Percentiles rank a stretch among this genome's conserved stretches.
These are phyloP conservation scores for Zizania palustris DNA, from an alignment of 202 grass and related monocot genomes.

Conservation along the genomic window DNA sequence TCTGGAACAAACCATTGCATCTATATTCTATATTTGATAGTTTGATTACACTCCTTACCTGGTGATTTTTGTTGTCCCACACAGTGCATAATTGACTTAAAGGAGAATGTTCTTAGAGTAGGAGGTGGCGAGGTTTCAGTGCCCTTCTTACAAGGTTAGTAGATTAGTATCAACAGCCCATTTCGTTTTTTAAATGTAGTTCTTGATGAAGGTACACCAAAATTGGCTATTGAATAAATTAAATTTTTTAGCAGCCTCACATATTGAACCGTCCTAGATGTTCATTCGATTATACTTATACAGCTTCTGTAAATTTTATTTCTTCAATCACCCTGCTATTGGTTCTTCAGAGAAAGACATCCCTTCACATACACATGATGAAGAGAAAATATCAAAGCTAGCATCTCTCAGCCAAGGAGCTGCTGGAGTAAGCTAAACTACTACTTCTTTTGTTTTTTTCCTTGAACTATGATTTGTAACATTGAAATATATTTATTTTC, in stretches of 20 bases:
- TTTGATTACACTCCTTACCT: not conserved
- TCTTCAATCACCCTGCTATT: constrained; percentile 30
- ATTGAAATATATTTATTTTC: constrained; percentile 18
- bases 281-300: constrained; percentile 20
- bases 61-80: constrained; percentile 30
- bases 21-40: not conserved
- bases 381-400: constrained; percentile 66
- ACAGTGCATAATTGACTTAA: constrained; percentile 99
- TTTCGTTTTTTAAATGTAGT: constrained; percentile 32
- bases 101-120: constrained; percentile 98
- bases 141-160: constrained; percentile 85
- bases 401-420: constrained; percentile 59
- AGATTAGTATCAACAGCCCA: not conserved
- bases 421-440: constrained; percentile 60
- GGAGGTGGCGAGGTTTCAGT: constrained; percentile 85
- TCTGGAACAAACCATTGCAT: constrained; percentile 21
- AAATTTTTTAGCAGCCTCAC: constrained; percentile 23
- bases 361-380: constrained; percentile 74
- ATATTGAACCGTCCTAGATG: constrained; percentile 13
- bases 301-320: constrained; percentile 12
- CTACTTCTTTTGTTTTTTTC: not conserved
- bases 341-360: constrained; percentile 88
- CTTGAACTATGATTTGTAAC: constrained; percentile 19
- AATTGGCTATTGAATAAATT: constrained; percentile 38
- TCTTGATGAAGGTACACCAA: not conserved